A percentile compares a stretch with the other conserved stretches of the same genome.
Conservation (phyloP, 108 stramenopile genomes). For the Parietichytrium sp. region DNA sequence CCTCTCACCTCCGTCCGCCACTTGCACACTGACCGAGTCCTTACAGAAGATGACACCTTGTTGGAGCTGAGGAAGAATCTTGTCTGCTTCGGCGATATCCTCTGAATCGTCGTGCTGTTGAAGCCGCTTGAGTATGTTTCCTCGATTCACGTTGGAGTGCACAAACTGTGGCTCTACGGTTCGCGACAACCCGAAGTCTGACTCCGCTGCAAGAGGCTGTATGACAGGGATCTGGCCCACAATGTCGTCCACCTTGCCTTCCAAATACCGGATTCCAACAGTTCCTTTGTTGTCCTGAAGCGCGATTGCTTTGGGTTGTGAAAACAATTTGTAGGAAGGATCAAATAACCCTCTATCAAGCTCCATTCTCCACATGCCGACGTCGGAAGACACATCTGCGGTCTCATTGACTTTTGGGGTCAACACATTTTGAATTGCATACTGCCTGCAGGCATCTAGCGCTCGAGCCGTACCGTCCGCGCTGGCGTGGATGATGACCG, state of each 20-base stretch:
- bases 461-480: not conserved
- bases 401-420: not conserved
- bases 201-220: not conserved
- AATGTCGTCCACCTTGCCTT: not conserved
- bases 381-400: slow-evolving; percentile 27
- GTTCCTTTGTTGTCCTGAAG: not conserved
- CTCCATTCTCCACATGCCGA: slow-evolving; percentile 36
- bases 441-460: not conserved
- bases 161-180: slow-evolving; percentile 6
- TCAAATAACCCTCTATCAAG: slow-evolving; percentile 21
- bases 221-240: not conserved
- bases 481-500: not conserved
- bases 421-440: slow-evolving; percentile 3
- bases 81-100: too few species aligned
- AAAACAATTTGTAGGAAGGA: not conserved
- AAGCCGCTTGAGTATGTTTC: not conserved
- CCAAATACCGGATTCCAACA: not conserved
- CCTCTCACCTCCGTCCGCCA: slow-evolving; percentile 11
- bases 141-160: not conserved
- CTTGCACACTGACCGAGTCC: not conserved
- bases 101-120: not conserved
- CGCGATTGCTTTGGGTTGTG: not conserved
- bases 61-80: not conserved
- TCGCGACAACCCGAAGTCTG: too few species aligned
- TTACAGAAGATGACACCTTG: slow-evolving; percentile 9